These are phyloP conservation scores for Agarophyton chilense DNA, from an alignment of 23 red algal genomes.

Conservation along the genomic window DNA sequence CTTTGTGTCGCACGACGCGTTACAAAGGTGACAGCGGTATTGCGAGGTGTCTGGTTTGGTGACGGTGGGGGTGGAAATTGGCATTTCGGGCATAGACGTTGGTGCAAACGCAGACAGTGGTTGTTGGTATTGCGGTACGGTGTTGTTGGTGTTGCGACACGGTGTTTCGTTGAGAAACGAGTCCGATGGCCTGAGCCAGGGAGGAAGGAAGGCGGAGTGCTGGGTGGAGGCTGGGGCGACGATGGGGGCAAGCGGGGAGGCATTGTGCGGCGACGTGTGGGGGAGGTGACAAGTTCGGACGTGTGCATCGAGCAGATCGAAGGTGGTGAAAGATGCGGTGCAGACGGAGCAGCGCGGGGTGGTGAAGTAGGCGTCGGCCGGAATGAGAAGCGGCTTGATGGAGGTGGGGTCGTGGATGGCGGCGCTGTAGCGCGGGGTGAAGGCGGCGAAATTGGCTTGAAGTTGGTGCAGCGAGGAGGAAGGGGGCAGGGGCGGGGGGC, in stretches of 20 bases:
- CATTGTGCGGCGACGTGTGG: neutral
- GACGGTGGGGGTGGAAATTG: neutral
- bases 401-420: conserved; percentile 21
- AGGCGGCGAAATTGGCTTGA: conserved; percentile 11
- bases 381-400: conserved; percentile 30
- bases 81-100: no score
- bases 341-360: conserved; percentile 15
- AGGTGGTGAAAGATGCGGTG: conserved; percentile 1
- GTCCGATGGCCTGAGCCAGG: neutral
- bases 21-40: conserved; percentile 20
- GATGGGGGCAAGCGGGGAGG: neutral
- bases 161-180: neutral
- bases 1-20: conserved; percentile 27
- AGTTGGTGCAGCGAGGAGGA: neutral
- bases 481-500: neutral
- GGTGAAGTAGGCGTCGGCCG: conserved; percentile 40
- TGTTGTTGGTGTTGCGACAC: no score
- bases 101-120: no score
- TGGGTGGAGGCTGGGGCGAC: neutral
- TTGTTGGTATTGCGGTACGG: no score
- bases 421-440: conserved; percentile 7
- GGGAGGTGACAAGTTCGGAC: neutral
- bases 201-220: neutral
- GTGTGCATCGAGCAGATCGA: neutral
- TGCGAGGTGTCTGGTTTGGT: neutral